Evolutionary conservation across 2,329 filamentous ascomycete genomes (phyloP), one percentile per base, ranked within the genome.

Genomic region (Colletotrichum tropicicola): DNA sequence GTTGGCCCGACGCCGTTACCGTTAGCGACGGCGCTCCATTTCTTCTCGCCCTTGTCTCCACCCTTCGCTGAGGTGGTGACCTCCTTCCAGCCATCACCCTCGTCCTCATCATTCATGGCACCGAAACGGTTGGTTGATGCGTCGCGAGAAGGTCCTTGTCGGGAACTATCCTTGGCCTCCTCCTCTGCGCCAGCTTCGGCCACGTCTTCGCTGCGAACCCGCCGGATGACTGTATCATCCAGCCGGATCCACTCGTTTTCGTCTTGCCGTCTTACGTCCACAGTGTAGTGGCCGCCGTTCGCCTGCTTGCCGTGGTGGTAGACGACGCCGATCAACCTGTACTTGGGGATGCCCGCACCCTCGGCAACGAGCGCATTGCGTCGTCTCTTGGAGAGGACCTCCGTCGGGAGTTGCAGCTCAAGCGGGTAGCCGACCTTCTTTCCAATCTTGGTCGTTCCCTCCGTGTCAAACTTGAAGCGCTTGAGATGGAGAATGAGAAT

Each of bases 261-360:
- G 74, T 99, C 96, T 77, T 98, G 95, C 54, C 96, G 91, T 62
- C 94, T 89, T 41, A 98, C 91, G 76, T 99, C 96, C n/a, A 97
- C 95, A 1, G 96, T 99, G 78, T 99, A 99, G 77, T 99, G 96
- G 4, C 96, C 96, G 55, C 93, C 94, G 68, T 92, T 97, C 35
- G 96, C 96, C 71, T 97, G 97, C 82, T 97, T 98, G 65, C 96
- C 96, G 72, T 99, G 96, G 73, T 99, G 96, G 75, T 99, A 99
- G 21, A 99, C 94, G 28, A 97, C 96, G 19, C 91, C 92, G 68
- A 90, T 96, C 13, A 99, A 87, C 52, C 89, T 89, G 78, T 98
- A 99, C 74, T 90, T 92, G 5, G 94, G 94, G 65, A 92, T 83
- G 2, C 89, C 88, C n/a, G 77, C 76, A 44, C 90, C 89, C 68